Evolutionary conservation across 495 filamentous ascomycete genomes (phyloP).

Genomic region (Terfezia claveryi): DNA sequence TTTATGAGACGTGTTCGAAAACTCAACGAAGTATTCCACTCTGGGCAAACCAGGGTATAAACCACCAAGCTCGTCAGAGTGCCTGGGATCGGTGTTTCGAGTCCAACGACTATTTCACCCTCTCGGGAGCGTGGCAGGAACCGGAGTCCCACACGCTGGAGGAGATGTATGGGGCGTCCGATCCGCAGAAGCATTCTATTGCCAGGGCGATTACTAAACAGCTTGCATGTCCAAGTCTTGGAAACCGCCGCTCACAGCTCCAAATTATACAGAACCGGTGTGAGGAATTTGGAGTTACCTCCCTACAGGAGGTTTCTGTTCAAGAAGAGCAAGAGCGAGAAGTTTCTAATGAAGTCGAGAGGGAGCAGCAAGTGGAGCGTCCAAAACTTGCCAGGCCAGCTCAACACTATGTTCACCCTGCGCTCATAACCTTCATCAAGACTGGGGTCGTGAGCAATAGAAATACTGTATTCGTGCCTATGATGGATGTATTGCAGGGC

Average conservation of each 20-base stretch:
- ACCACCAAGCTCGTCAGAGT: conserved; percentile 21
- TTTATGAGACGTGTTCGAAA: conserved; percentile 33
- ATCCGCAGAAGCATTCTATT: neutral
- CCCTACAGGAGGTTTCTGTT: conserved; percentile 23
- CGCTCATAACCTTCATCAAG: conserved; percentile 25
- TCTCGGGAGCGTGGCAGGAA: conserved; percentile 1
- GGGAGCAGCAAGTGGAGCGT: conserved; percentile 32
- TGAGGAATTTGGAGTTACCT: conserved; percentile 22
- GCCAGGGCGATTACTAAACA: conserved; percentile 20
- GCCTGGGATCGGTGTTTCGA: conserved; percentile 3
- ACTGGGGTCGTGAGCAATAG: conserved; percentile 10
- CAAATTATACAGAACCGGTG: no score
- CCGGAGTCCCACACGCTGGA: conserved; percentile 14
- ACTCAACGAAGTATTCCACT: conserved; percentile 29
- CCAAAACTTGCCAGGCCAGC: conserved; percentile 23
- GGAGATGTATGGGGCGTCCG: neutral
- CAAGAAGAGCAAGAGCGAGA: conserved; percentile 51
- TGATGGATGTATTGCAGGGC: conserved; percentile 25
- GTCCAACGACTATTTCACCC: conserved; percentile 1
- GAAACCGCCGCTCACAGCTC: no score
- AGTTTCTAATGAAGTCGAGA: conserved; percentile 38
- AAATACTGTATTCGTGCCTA: conserved; percentile 24
- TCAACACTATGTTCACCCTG: conserved; percentile 25
- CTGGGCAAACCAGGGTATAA: conserved; percentile 37
- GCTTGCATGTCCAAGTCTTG: conserved; percentile 10